Percentiles rank a stretch among this genome's conserved stretches.
Conservation (phyloP, 257 asterid genomes). For the Rhazya stricta region DNA sequence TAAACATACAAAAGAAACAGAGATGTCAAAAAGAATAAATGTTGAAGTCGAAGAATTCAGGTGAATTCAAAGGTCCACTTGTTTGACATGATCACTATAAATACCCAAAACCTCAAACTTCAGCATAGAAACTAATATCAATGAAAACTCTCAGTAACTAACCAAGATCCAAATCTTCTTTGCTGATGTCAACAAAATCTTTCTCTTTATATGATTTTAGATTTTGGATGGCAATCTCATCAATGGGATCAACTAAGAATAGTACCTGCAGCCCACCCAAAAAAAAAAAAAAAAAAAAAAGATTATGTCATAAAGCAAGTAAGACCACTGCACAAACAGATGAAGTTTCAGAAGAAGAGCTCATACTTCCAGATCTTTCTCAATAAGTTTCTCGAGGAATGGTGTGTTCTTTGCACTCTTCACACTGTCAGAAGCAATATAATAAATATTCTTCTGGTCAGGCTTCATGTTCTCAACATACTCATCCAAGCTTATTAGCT, state of each 20-base stretch:
- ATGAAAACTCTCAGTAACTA: constrained; percentile 19
- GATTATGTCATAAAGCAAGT: background rate
- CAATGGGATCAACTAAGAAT: constrained; percentile 90
- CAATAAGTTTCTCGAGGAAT: constrained; percentile 85
- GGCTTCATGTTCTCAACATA: constrained; percentile 89
- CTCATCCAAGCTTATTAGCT: constrained; percentile 84
- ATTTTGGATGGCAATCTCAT: constrained; percentile 87
- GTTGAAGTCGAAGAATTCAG: background rate
- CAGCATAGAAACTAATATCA: background rate
- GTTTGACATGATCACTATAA: background rate
- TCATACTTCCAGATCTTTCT: constrained; percentile 84
- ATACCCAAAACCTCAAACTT: no score
- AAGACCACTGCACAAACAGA: constrained; percentile 11
- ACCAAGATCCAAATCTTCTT: constrained; percentile 97
- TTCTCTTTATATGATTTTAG: constrained; percentile 84
- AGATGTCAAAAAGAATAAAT: background rate
- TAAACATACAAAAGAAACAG: background rate
- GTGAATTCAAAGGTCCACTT: background rate
- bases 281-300: no score
- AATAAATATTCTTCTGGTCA: constrained; percentile 85
- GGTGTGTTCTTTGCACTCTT: constrained; percentile 90
- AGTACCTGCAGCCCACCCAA: constrained; percentile 72
- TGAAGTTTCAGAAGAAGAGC: constrained; percentile 4
- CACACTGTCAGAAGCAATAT: constrained; percentile 84
- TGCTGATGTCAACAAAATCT: constrained; percentile 84